Evolutionary conservation across 2,329 filamentous ascomycete species (phyloP), one percentile per base, ranked within the genome.

Genomic region (Nannizziopsis arthrosporioides): DNA sequence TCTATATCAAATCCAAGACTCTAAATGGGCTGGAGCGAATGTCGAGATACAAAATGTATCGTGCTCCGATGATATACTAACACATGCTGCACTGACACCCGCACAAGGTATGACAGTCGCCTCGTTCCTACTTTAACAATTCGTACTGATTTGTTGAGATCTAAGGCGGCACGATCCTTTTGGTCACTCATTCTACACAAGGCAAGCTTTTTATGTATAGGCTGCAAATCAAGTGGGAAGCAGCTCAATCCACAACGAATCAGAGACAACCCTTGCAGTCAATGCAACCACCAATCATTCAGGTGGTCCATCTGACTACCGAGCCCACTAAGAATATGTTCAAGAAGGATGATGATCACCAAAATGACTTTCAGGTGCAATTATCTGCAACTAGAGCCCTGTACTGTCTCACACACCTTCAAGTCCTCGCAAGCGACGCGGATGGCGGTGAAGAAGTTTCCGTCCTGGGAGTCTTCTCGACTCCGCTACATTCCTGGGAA

Each of bases 121-220:
- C n/a, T 44, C 9, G 1, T 15, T 15, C 12, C 30, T 42, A 30
- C 12, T 7, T 27, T 27, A 7, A 17, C 12, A 22, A 12, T 11
- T 14, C 19, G 22, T 15, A 9, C 30, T 39, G 18, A 42, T 44
- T 34, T 4, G 5, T 40, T 30, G 18, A 30, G 17, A 50, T 18
- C 14, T 11, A 38, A 50, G 52, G 50, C 60, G 59, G 53, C 35
- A 63, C 63, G 18, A 63, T 68, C 19, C 51, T 68, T 15, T 54
- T 69, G 19, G 60, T 60, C 8, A 67, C 66, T 2, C 60, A 75
- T 55, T 60, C 55, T 65, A 73, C 78, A 10, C 81, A 81, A 2
- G 80, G 80, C 47, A 82, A 86, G 53, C 71, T 95, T 22, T 80
- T 82, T 46, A 68, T 94, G 5, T 82, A 90, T 52, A 81, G 80